Conservation (phyloP, 73 alveolate genomes). For the Stentor roeselii region DNA sequence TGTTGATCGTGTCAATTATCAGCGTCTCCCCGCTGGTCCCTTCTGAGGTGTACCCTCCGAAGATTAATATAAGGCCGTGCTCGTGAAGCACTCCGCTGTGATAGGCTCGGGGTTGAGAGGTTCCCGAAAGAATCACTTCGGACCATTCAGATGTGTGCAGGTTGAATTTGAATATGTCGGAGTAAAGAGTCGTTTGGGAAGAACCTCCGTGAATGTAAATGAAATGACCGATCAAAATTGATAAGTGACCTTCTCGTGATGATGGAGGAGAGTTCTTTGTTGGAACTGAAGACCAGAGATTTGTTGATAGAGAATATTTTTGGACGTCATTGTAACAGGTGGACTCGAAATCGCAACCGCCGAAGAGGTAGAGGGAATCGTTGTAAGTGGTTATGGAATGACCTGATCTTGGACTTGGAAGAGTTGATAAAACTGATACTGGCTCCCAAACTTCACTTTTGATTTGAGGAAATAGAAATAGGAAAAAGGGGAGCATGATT, state of each 20-base stretch:
- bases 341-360: constrained; percentile 25
- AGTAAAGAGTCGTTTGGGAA: neutral
- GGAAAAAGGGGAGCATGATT: no score
- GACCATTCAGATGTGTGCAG: neutral
- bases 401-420: constrained; percentile 23
- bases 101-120: constrained; percentile 16
- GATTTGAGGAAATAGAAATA: no score
- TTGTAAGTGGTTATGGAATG: neutral
- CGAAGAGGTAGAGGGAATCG: constrained; percentile 1
- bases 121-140: constrained; percentile 17
- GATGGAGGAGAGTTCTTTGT: neutral
- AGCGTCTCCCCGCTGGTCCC: constrained; percentile 13
- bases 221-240: neutral
- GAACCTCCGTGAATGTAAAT: constrained; percentile 18
- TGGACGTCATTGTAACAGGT: constrained; percentile 16
- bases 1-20: constrained; percentile 1
- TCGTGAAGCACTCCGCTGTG: constrained; percentile 14
- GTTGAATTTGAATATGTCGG: neutral
- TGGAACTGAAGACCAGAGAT: neutral
- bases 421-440: neutral
- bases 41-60: constrained; percentile 25
- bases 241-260: constrained; percentile 27
- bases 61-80: neutral
- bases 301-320: neutral
- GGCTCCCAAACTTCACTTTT: constrained; percentile 11